Base-by-base conservation (phyloP, 2,329 filamentous ascomycete species). In the Zasmidium citrigriseum region DNA sequence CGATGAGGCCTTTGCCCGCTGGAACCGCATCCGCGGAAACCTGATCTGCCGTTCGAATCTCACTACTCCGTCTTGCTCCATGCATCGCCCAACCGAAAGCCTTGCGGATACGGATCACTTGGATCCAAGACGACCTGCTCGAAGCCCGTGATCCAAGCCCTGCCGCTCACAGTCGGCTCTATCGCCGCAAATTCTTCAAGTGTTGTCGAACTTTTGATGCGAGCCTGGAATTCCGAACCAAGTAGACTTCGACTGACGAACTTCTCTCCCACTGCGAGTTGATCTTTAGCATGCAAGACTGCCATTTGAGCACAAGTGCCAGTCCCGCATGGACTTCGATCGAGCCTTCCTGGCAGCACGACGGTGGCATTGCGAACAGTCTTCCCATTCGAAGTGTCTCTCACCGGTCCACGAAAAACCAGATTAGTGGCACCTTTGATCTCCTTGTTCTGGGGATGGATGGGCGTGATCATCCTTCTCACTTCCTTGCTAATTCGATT, bases 321-420 rank as follows among this genome's bases (percentile, higher is more conserved):
- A 1, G 76, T 80, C 7, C 79, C 79, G 51, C 78, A 79, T 1
- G 78, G 78, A 57, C 78, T 79, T 20, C 78, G 64, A 60, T 81
- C 78, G 24, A 80, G 72, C 18, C 78, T 65, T 0, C 78, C 77
- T 0, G 78, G 78, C 0, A 76, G 75, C 2, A 81, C 77, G 4
- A 81, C 29, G 5, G 34, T 73, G 11, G 78, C 76, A 0, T 78
- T 72, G 60, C 80, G 77, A 5, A 66, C 64, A 16, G 74, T 73
- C 4, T 60, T 60, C 47, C 75, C 76, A 5, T 66, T 66, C 0
- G 53, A 48, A 5, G 38, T 54, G 20, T 49, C 59, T 9, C 59
- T 52, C 44, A 63, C 55, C 2, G 76, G 74, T 14, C 74, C 74
- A 0, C 73, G 78, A 34, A 78, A 76, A 2, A 68, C 70, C 3